These are phyloP conservation scores for Hemisphaericaspora xylofermentans DNA, from an alignment of 1,139 yeast species.

Conservation along the genomic window DNA sequence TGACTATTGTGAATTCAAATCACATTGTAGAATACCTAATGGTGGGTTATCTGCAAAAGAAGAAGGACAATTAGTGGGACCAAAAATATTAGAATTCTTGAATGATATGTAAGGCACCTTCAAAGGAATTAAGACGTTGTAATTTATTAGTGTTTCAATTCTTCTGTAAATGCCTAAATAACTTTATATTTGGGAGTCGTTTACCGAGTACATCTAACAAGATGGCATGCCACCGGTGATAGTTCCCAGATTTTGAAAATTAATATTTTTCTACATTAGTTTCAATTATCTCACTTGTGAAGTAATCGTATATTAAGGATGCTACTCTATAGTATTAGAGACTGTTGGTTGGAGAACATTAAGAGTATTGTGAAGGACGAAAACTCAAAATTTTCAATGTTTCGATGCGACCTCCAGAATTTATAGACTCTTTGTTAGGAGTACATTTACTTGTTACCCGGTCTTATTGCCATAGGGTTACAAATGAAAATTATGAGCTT, in stretches of 20 bases:
- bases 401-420: no score
- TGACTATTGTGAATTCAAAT: slow-evolving; percentile 51
- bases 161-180: slow-evolving; percentile 44
- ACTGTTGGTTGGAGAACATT: neutral
- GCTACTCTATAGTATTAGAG: neutral
- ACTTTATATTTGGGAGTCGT: slow-evolving; percentile 43
- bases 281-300: neutral
- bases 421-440: no score
- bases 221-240: slow-evolving; percentile 46
- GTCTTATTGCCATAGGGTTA: no score
- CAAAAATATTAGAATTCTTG: slow-evolving; percentile 16
- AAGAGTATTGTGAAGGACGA: no score
- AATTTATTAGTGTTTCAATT: slow-evolving; percentile 22
- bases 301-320: neutral
- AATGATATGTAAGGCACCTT: slow-evolving; percentile 35
- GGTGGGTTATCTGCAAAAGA: slow-evolving; percentile 6
- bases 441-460: no score
- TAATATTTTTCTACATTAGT: neutral
- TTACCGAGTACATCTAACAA: slow-evolving; percentile 43
- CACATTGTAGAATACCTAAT: slow-evolving; percentile 35
- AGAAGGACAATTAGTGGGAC: slow-evolving; percentile 14
- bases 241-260: slow-evolving; percentile 29
- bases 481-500: no score
- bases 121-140: slow-evolving; percentile 33
- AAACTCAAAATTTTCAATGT: no score